Evolutionary conservation across 306 rosid genomes (phyloP), one percentile per base, ranked within the genome.

Genomic region (Cicer pinnatifidum): DNA sequence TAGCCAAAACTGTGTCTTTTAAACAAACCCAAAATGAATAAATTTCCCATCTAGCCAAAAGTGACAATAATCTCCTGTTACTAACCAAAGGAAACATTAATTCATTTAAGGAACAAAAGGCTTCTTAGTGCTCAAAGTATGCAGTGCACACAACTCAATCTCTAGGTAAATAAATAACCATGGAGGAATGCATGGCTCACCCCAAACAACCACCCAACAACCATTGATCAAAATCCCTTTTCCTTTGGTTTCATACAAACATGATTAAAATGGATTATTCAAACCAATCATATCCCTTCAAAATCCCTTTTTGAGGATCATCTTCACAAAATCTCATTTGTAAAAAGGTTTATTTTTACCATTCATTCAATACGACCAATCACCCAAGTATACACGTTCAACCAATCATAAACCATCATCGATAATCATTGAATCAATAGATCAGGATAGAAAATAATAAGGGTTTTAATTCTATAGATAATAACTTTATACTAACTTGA

Each of bases 191-290:
- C 58, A 35, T 60, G 46, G 45, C 46, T 60, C 47, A 61, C 38
- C 47, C 13, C 67, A 38, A 61, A 13, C 12, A 6, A 40, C 45
- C 67, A 38, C 45, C 46, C 67, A 62, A 62, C 67, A 62, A 62
- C 38, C 67, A 62, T 62, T 23, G 28, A 62, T 38, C 47, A 62
- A 62, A 38, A 38, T 3, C 20, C 46, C 11, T 37, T 62, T n/a
- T n/a, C n/a, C 12, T 61, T 37, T 13, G 13, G 6, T 38, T 62
- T 4, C 12, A 38, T 37, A 38, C 46, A 61, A 61, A 61, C 67
- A 61, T n/a, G 1, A 3, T 11, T 37, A 61, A 37, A 37, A 37
- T 61, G 46, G 23, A 38, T 15, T 61, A 38, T 38, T 1, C 28
- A 38, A n/a, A 35, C 23, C 67, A 35, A 61, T 35, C 7, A n/a